Percentiles rank a stretch among this genome's conserved stretches.
Conservation (phyloP, 2,329 filamentous ascomycete species). For the Chaetomiaceae sp. region DNA sequence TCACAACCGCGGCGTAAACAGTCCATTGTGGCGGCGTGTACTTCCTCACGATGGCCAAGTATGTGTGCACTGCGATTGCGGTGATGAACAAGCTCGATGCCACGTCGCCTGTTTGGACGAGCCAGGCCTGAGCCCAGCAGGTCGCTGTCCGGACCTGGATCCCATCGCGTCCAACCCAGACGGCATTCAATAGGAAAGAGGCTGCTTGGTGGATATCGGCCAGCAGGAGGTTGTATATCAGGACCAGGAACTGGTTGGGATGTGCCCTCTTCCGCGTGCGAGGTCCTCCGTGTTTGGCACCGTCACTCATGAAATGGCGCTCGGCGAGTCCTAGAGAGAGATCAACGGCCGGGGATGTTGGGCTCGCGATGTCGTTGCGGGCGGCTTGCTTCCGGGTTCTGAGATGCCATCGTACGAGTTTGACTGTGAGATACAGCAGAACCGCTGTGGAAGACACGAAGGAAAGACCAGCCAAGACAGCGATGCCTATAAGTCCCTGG, state of each 20-base stretch:
- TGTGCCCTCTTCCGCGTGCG: slow-evolving; percentile 14
- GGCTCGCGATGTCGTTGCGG: background rate
- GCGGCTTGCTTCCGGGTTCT: slow-evolving; percentile 9
- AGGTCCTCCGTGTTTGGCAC: background rate
- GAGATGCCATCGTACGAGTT: slow-evolving; percentile 29
- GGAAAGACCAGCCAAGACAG: slow-evolving; percentile 27
- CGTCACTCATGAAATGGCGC: slow-evolving; percentile 23
- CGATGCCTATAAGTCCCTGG: slow-evolving; percentile 25
- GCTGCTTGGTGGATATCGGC: slow-evolving; percentile 55
- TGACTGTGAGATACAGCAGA: slow-evolving; percentile 30
- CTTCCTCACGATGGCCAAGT: slow-evolving; percentile 48
- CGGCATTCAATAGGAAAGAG: slow-evolving; percentile 52
- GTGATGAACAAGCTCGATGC: slow-evolving; percentile 55
- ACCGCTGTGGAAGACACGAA: slow-evolving; percentile 24
- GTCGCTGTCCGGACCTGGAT: slow-evolving; percentile 45
- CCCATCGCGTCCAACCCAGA: slow-evolving; percentile 45
- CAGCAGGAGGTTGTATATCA: slow-evolving; percentile 56
- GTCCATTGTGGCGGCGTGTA: slow-evolving; percentile 41
- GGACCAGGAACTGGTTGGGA: slow-evolving; percentile 53
- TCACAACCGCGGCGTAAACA: slow-evolving; percentile 41
- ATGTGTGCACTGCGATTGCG: slow-evolving; percentile 55
- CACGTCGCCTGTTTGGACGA: slow-evolving; percentile 55
- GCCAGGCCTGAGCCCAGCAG: slow-evolving; percentile 53
- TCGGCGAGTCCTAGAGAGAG: slow-evolving; percentile 29
- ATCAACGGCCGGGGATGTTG: slow-evolving; percentile 20